Evolutionary conservation across 768 basidiomycete genomes (phyloP).

Genomic region (Lactifluus echinatus): DNA sequence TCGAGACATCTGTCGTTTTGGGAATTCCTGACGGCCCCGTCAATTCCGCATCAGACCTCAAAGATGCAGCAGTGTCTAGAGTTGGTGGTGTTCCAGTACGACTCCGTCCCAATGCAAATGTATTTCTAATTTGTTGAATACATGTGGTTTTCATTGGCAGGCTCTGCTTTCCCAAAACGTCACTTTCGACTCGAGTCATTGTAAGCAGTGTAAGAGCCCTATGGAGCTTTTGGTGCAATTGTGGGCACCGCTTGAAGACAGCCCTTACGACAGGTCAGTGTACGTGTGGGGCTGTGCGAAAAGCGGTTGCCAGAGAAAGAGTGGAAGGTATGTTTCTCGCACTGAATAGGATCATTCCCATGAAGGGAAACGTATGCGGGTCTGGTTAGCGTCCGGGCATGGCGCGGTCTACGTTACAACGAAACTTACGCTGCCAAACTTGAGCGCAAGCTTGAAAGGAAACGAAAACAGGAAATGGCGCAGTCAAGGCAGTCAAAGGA

Average conservation of each 20-base stretch:
- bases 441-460: slow-evolving; percentile 41
- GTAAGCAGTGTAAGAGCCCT: slow-evolving; percentile 59
- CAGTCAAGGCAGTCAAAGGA: slow-evolving; percentile 27
- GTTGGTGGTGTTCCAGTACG: slow-evolving; percentile 89
- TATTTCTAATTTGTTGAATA: slow-evolving; percentile 34
- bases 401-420: slow-evolving; percentile 68
- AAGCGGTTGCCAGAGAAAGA: slow-evolving; percentile 60
- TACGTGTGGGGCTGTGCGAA: slow-evolving; percentile 81
- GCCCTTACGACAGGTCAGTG: slow-evolving; percentile 74
- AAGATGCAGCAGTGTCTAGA: slow-evolving; percentile 78
- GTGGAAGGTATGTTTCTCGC: slow-evolving; percentile 55
- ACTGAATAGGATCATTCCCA: not conserved
- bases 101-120: slow-evolving; percentile 41
- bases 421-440: slow-evolving; percentile 67
- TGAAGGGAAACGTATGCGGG: not conserved
- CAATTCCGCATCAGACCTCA: slow-evolving; percentile 46
- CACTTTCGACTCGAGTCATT: slow-evolving; percentile 51
- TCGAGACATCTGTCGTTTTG: slow-evolving; percentile 67
- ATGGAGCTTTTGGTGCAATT: slow-evolving; percentile 83
- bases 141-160: slow-evolving; percentile 35
- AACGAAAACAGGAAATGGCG: slow-evolving; percentile 31
- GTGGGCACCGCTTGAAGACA: slow-evolving; percentile 85
- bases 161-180: slow-evolving; percentile 64
- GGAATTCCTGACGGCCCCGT: slow-evolving; percentile 75
- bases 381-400: slow-evolving; percentile 64